These are phyloP conservation scores for Trichosporon inkin DNA, from an alignment of 1,284 basidiomycete genomes.

Conservation along the genomic window DNA sequence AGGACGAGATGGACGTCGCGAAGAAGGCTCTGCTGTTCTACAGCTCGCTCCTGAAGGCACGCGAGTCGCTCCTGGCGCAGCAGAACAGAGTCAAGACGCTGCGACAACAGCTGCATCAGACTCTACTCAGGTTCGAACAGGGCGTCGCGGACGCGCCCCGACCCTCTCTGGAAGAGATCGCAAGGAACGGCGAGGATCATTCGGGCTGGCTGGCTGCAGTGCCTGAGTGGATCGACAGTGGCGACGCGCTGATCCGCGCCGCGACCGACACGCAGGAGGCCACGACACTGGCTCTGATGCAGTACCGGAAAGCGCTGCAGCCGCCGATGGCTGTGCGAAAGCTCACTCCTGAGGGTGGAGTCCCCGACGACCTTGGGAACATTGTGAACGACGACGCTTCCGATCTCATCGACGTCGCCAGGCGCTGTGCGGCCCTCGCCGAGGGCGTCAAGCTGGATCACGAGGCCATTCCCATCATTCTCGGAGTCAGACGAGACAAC, in stretches of 20 bases:
- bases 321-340: slow-evolving; percentile 17
- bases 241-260: slow-evolving; percentile 10
- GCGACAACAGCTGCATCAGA: slow-evolving; percentile 9
- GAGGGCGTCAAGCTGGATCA: neutral
- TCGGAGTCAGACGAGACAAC: slow-evolving; percentile 13
- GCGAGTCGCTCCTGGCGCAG: slow-evolving; percentile 17
- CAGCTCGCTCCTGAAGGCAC: slow-evolving; percentile 19
- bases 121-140: slow-evolving; percentile 10
- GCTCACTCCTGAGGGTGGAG: slow-evolving; percentile 11
- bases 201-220: slow-evolving; percentile 18
- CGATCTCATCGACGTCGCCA: slow-evolving; percentile 15
- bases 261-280: slow-evolving; percentile 17
- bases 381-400: slow-evolving; percentile 19
- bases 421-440: slow-evolving; percentile 15
- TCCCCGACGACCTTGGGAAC: slow-evolving; percentile 14
- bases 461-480: slow-evolving; percentile 17
- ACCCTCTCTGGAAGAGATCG: slow-evolving; percentile 16
- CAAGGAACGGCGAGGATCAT: slow-evolving; percentile 9
- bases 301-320: slow-evolving; percentile 19
- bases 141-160: slow-evolving; percentile 11
- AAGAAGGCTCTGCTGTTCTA: slow-evolving; percentile 31
- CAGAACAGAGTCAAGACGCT: slow-evolving; percentile 12
- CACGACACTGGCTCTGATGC: slow-evolving; percentile 22
- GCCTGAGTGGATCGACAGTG: slow-evolving; percentile 15
- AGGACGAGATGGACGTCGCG: slow-evolving; percentile 14